Evolutionary conservation across 2,329 filamentous ascomycete genomes (phyloP).

Genomic region (Cytospora leucostoma): DNA sequence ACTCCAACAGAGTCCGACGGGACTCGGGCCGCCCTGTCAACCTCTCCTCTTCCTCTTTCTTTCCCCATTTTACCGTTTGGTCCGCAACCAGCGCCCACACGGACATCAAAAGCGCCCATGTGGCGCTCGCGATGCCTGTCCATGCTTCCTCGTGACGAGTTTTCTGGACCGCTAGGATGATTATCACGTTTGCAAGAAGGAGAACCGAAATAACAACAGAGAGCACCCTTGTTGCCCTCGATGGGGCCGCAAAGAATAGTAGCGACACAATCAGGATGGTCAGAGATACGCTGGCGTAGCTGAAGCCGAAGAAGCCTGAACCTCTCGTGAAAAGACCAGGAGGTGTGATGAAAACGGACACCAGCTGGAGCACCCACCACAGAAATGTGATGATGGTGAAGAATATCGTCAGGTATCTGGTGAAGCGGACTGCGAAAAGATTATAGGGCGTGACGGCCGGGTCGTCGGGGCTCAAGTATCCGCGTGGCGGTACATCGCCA

Average conservation of each 20-base stretch:
- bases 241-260: slow-evolving; percentile 85
- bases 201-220: slow-evolving; percentile 67
- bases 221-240: slow-evolving; percentile 73
- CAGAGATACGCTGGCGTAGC: slow-evolving; percentile 76
- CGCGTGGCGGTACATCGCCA: slow-evolving; percentile 38
- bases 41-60: slow-evolving; percentile 87
- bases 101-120: slow-evolving; percentile 80
- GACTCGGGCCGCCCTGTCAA: slow-evolving; percentile 88
- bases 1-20: slow-evolving; percentile 78
- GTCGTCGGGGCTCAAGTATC: slow-evolving; percentile 76
- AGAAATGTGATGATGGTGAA: slow-evolving; percentile 75
- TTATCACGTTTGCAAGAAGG: slow-evolving; percentile 72
- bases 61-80: slow-evolving; percentile 85
- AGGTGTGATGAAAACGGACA: slow-evolving; percentile 87
- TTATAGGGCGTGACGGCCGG: slow-evolving; percentile 93
- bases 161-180: slow-evolving; percentile 74
- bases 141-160: slow-evolving; percentile 84
- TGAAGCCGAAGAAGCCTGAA: slow-evolving; percentile 89
- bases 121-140: slow-evolving; percentile 82
- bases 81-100: slow-evolving; percentile 80
- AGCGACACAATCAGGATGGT: slow-evolving; percentile 75
- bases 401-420: slow-evolving; percentile 75
- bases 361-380: slow-evolving; percentile 93
- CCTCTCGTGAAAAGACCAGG: slow-evolving; percentile 84
- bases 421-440: slow-evolving; percentile 81